Base-by-base conservation (phyloP, 805 yeast genomes). In the Cyberlindnera sargentensis region DNA sequence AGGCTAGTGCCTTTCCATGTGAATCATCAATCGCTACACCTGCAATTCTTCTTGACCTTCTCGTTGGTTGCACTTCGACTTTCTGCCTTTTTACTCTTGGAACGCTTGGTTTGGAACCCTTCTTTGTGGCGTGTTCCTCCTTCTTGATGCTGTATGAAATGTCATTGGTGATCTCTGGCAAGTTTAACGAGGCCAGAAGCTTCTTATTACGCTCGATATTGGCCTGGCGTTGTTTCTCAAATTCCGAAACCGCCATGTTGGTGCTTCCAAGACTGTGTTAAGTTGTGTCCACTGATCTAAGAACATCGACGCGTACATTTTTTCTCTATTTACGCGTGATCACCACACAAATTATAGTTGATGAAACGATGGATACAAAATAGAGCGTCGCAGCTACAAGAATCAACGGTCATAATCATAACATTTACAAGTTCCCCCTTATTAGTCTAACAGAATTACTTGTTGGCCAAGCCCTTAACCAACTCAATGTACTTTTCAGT, bases 401-500 rank as follows among this genome's bases (percentile, higher is more conserved):
- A 37, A 28, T 9, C 30, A 37, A 10, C 30, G 41, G 41, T 38
- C 41, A 38, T 38, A 38, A 38, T 31, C 41, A 38, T 38, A 39
- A 39, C 31, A 39, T 39, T 27, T 39, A 39, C 42, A 39, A 39
- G 37, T 36, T 9, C 20, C 20, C 36, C 36, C 20, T 33, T 24
- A 25, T 31, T 44, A 15, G 23, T 33, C 27, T 28, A 6, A 7
- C 30, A 28, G 20, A 23, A 37, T 44, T 46, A 55, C 47, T 53
- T 52, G 49, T 52, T 51, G 42, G 60, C 52, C 47, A 66, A 56
- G 38, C 65, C 61, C 53, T 76, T 72, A 61, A 83, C 95, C 66
- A 87, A 71, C 75, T 86, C 88, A 63, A 79, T 81, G 75, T 84
- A 86, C 72, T 88, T 88, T 71, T 87, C 91, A 53, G 96, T 87